Percentiles rank a stretch among this genome's conserved stretches.
Evolutionary conservation across 805 yeast species (phyloP).

Genomic region (Soucietia sequanensis): DNA sequence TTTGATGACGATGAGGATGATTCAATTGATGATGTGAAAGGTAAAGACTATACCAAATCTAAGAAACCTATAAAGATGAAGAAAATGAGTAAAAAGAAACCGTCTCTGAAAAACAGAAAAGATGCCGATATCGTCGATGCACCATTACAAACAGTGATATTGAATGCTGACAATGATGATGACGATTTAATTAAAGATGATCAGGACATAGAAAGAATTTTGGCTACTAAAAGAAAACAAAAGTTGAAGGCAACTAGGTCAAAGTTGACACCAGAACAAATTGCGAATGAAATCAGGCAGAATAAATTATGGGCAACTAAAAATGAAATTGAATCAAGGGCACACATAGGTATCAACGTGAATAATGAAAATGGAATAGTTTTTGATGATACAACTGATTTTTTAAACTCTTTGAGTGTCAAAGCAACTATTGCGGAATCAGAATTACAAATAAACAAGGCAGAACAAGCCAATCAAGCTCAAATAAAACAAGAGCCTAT

Average conservation of each 20-base stretch:
- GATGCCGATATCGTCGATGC: slow-evolving; percentile 20
- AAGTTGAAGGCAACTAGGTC: slow-evolving; percentile 23
- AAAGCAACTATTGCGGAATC: background rate
- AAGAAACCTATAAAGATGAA: slow-evolving; percentile 36
- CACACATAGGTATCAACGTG: slow-evolving; percentile 1
- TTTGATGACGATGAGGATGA: slow-evolving; percentile 7
- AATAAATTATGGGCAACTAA: slow-evolving; percentile 16
- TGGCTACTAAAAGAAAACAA: slow-evolving; percentile 25
- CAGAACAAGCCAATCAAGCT: no score
- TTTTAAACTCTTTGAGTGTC: slow-evolving; percentile 23
- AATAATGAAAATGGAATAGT: slow-evolving; percentile 13
- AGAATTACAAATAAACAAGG: background rate
- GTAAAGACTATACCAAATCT: slow-evolving; percentile 11
- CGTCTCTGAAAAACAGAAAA: slow-evolving; percentile 18
- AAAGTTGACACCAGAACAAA: slow-evolving; percentile 21
- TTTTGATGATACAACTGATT: slow-evolving; percentile 44
- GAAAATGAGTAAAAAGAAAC: slow-evolving; percentile 42
- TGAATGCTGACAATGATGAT: slow-evolving; percentile 20
- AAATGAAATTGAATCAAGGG: slow-evolving; percentile 7
- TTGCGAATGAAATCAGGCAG: slow-evolving; percentile 35
- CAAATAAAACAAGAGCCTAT: no score
- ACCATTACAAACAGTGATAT: slow-evolving; percentile 28
- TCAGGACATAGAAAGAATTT: slow-evolving; percentile 29
- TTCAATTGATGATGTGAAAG: slow-evolving; percentile 1
- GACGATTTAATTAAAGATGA: slow-evolving; percentile 19